Percentiles rank a stretch among this genome's conserved stretches.
Conservation (phyloP, 306 rosid species). For the Pterocarpus macrocarpus region DNA sequence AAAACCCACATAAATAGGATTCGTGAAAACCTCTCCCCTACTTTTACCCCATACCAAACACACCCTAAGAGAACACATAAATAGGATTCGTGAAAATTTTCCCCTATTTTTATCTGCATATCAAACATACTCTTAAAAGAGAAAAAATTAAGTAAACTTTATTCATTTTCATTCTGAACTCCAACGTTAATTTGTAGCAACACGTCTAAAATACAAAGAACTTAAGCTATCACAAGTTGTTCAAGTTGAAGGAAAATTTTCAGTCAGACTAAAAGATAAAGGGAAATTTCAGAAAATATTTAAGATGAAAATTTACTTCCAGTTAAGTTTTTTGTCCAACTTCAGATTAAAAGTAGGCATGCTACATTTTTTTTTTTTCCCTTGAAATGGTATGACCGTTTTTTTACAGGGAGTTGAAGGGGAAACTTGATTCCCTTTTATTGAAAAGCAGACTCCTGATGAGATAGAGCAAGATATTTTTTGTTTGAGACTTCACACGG, state of each 20-base stretch:
- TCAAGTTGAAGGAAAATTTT: constrained; percentile 8
- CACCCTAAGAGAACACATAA: no score
- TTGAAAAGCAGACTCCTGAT: constrained; percentile 11
- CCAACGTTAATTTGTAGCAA: neutral
- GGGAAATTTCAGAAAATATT: no score
- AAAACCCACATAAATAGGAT: no score
- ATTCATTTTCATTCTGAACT: constrained; percentile 22
- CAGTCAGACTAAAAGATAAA: neutral
- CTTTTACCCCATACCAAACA: no score
- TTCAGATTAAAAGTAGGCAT: constrained; percentile 16
- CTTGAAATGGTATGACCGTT: neutral
- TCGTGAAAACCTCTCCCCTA: no score
- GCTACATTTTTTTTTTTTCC: neutral
- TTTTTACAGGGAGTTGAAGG: neutral
- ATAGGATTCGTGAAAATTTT: no score
- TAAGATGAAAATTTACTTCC: constrained; percentile 18
- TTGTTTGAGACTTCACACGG: constrained; percentile 8
- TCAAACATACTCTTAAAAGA: no score
- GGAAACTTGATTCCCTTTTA: constrained; percentile 18
- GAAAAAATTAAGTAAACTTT: neutral
- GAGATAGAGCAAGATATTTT: constrained; percentile 33
- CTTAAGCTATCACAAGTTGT: constrained; percentile 1
- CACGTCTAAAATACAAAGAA: constrained; percentile 2
- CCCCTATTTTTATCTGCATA: no score
- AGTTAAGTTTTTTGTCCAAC: constrained; percentile 10